Evolutionary conservation across 1,139 yeast genomes (phyloP), one percentile per base, ranked within the genome.

Genomic region (Geotrichum bryndzae): DNA sequence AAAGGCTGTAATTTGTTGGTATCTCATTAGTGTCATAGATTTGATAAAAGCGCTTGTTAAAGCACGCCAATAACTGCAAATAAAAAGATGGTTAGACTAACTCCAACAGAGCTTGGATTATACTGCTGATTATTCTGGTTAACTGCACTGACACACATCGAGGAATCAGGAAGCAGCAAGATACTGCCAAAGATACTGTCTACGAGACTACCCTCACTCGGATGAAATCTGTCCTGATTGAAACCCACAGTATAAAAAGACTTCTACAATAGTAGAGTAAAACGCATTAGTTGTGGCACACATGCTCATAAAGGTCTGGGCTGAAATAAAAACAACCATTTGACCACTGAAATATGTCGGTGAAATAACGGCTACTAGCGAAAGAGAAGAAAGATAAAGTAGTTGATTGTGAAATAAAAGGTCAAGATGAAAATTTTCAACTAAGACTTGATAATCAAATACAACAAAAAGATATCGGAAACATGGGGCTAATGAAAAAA

Each of bases 221-320:
- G 79, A 63, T 86, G 84, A 1, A 96, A 96, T 72, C 94, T 94
- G 1, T 86, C 82, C 72, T 92, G 96, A 61, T 83, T 80, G 65
- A 94, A 78, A 0, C 99, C 99, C 29, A 94, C 96, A 73, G 97
- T 88, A 72, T 94, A 94, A 59, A 94, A 87, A 94, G 35, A 94
- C 90, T 72, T 94, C 99, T 15, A 94, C 98, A 59, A 95, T 82
- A 0, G 99, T 92, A 0, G 99, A 92, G 80, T 95, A 94, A 70
- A 95, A 92, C 0, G 99, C 99, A 74, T 94, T 94, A 68, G 94
- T 91, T 0, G 92, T 97, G 1, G 99, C 99, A 78, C 99, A 98
- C 67, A 94, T 86, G 15, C 99, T 97, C 98, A 94, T 94, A 0
- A 98, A 92, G 0, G 97, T 90, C 76, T 95, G 99, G 0, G 99